Evolutionary conservation across 805 yeast species (phyloP).

Genomic region (Kluyveromyces starmeri): DNA sequence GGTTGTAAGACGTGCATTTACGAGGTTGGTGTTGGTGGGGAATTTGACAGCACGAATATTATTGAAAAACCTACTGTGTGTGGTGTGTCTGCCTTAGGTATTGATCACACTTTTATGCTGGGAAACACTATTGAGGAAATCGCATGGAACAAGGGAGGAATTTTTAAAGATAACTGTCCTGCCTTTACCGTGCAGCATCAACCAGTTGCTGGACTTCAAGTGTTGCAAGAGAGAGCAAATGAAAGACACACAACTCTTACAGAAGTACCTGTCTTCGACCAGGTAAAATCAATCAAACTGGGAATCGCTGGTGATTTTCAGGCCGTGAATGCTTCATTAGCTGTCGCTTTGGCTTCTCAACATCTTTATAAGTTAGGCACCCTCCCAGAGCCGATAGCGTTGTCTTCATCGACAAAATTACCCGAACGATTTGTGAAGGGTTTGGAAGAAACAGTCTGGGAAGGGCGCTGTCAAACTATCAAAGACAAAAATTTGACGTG

Average conservation of each 20-base stretch:
- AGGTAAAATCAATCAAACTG: conserved; percentile 33
- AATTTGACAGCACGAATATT: conserved; percentile 91
- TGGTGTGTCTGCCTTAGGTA: conserved; percentile 80
- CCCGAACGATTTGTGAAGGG: conserved; percentile 51
- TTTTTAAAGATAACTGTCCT: conserved; percentile 58
- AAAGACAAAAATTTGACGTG: conserved; percentile 45
- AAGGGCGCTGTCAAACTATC: conserved; percentile 88
- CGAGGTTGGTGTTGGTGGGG: conserved; percentile 99
- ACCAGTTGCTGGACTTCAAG: conserved; percentile 44
- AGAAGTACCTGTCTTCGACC: conserved; percentile 41
- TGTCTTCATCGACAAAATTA: conserved; percentile 18
- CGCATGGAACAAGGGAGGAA: conserved; percentile 96
- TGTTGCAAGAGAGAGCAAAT: conserved; percentile 54
- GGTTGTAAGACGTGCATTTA: conserved; percentile 89
- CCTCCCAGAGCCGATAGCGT: conserved; percentile 16
- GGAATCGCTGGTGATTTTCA: conserved; percentile 87
- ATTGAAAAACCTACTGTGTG: conserved; percentile 72
- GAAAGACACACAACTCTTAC: conserved; percentile 50
- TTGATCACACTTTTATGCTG: conserved; percentile 81
- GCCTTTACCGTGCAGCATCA: conserved; percentile 62
- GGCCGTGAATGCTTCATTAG: conserved; percentile 76
- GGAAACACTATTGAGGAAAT: conserved; percentile 84
- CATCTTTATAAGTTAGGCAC: conserved; percentile 48
- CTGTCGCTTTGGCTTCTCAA: conserved; percentile 57
- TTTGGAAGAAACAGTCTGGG: conserved; percentile 67